Base-by-base conservation (phyloP, 2,329 filamentous ascomycete species). In the Neospermospora avenae region DNA sequence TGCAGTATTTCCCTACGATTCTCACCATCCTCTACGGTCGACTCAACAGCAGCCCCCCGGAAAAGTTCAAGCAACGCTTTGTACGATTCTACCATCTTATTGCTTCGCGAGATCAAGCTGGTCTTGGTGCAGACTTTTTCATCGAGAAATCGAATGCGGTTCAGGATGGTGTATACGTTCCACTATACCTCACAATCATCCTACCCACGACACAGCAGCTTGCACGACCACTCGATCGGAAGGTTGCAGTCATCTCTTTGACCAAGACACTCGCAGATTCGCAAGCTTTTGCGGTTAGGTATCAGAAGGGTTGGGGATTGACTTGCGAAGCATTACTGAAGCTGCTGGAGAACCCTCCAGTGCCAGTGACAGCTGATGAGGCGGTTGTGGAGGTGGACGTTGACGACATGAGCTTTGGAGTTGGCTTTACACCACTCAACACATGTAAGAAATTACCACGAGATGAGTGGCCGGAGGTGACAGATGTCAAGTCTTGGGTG, bases 1-100 rank as follows among this genome's bases (percentile, higher is more conserved):
- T 95, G 65, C 66, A 68, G 64, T 73, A 73, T 51, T 74, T 74
- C 80, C 66, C 70, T 8, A 70, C 87, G 0, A 89, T 99, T 61
- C 80, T 98, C 59, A 86, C 87, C 60, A 83, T 98, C 42, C 83
- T 98, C 70, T 88, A 97, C 72, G 89, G 86, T 16, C 81, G 87
- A 39, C 77, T 90, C 13, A 69, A 61, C 81, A 78, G 79, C 88
- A 78, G 76, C 37, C 78, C 81, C 5, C 79, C 93, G 0, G 93
- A 98, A 69, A 89, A 86, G 49, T 89, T 96, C 75, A 89, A 92
- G 69, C 79, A 91, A 57, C 88, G 92, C 56, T 97, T 99, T 73
- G 89, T 93, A 57, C 88, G 92, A 35, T 96, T 99, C 80, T 99
- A 96, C 74, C 93, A 99, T 75, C 86, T 97, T 64, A 84, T 98